A percentile compares a stretch with the other conserved stretches of the same genome.
Conservation (phyloP, 345 rosid genomes). For the Mangifera indica region DNA sequence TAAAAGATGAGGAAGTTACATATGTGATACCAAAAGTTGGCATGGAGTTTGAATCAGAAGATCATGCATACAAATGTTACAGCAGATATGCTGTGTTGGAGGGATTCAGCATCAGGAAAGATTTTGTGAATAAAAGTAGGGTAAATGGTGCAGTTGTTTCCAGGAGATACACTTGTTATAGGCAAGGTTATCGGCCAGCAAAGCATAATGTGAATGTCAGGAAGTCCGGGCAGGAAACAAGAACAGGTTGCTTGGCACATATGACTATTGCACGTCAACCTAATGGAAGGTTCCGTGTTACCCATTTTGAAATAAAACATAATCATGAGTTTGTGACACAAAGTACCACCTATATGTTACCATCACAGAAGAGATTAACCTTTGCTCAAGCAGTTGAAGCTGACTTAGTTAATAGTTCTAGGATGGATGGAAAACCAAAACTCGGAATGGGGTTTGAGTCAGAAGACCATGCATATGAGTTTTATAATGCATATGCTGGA, state of each 20-base stretch:
- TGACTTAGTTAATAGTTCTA: constrained; percentile 27
- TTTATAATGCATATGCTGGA: constrained; percentile 39
- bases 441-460: constrained; percentile 43
- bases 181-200: constrained; percentile 32
- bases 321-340: constrained; percentile 37
- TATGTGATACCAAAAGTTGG: constrained; percentile 29
- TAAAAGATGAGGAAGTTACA: constrained; percentile 22
- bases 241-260: constrained; percentile 44
- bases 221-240: constrained; percentile 36
- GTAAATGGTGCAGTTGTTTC: constrained; percentile 31
- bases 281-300: constrained; percentile 36
- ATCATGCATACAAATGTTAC: constrained; percentile 33
- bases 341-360: constrained; percentile 29
- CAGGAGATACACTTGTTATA: constrained; percentile 38
- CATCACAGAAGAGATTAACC: constrained; percentile 36
- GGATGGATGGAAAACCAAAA: constrained; percentile 28
- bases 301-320: constrained; percentile 33
- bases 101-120: constrained; percentile 41
- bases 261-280: constrained; percentile 39
- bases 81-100: constrained; percentile 34
- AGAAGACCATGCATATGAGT: constrained; percentile 39
- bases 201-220: constrained; percentile 24
- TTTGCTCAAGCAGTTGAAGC: constrained; percentile 38
- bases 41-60: constrained; percentile 38
- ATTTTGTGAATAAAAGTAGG: constrained; percentile 38